These are phyloP conservation scores for Ocimum tenuiflorum DNA, from an alignment of 257 asterid genomes.

Conservation along the genomic window DNA sequence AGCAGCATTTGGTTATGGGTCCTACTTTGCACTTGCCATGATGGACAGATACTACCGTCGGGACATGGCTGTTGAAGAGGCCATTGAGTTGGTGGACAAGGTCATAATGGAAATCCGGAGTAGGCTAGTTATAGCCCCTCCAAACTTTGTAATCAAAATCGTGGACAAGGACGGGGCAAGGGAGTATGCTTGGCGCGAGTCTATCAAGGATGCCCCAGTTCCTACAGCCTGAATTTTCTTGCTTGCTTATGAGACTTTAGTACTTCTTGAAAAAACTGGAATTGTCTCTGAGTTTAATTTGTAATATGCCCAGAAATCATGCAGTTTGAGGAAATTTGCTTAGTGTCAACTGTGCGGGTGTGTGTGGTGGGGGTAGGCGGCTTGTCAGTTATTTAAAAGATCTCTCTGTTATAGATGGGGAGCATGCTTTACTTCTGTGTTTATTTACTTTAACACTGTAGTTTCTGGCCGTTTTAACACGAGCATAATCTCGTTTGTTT, in stretches of 20 bases:
- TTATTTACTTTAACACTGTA: background rate
- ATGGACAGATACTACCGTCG: slow-evolving; percentile 84
- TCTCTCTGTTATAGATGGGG: background rate
- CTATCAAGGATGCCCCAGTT: slow-evolving; percentile 49
- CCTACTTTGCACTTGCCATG: slow-evolving; percentile 82
- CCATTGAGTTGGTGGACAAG: slow-evolving; percentile 73
- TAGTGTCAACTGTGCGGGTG: slow-evolving; percentile 12
- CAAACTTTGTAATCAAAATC: slow-evolving; percentile 82
- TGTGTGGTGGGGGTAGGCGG: background rate
- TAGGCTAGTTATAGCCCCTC: slow-evolving; percentile 86
- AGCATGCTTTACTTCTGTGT: background rate
- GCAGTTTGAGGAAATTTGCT: slow-evolving; percentile 8
- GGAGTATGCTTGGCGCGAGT: slow-evolving; percentile 69
- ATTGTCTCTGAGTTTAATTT: slow-evolving; percentile 18
- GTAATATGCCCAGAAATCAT: slow-evolving; percentile 17
- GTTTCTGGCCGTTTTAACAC: background rate
- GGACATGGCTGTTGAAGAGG: slow-evolving; percentile 89
- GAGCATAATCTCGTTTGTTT: too few species aligned
- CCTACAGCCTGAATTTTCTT: slow-evolving; percentile 31
- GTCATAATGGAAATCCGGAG: slow-evolving; percentile 66
- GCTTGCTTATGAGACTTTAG: slow-evolving; percentile 11
- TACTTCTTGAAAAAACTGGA: slow-evolving; percentile 5
- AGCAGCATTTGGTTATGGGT: slow-evolving; percentile 89
- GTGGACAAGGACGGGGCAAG: slow-evolving; percentile 90
- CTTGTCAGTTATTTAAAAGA: background rate